Percentiles rank a stretch among this genome's conserved stretches.
These are phyloP conservation scores for Trichophyton benhamiae DNA, from an alignment of 2,329 filamentous ascomycete species.

Conservation along the genomic window DNA sequence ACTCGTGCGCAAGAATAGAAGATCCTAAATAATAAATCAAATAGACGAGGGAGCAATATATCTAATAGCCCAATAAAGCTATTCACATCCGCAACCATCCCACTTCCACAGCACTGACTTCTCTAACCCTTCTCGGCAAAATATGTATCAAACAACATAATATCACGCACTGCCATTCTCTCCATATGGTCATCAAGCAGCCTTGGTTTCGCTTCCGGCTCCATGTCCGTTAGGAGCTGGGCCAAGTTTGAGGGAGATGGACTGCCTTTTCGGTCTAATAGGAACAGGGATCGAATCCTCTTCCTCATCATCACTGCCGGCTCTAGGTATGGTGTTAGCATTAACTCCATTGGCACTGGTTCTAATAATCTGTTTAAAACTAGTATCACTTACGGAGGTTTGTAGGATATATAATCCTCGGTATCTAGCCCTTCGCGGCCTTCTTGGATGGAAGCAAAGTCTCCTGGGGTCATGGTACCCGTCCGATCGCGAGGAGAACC, in stretches of 20 bases:
- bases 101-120: neutral
- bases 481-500: constrained; percentile 81
- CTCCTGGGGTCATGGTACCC: constrained; percentile 98
- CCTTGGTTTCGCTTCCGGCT: neutral
- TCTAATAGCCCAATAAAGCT: neutral
- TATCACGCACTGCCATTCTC: neutral
- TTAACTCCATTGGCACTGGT: neutral
- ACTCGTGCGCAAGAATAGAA: neutral
- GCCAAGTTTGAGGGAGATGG: constrained; percentile 22
- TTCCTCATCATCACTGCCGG: constrained; percentile 82
- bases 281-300: constrained; percentile 62
- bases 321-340: constrained; percentile 21
- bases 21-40: neutral
- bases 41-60: neutral
- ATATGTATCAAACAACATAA: neutral
- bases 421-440: constrained; percentile 84
- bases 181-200: neutral
- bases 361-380: too few species aligned
- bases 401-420: constrained; percentile 97
- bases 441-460: constrained; percentile 93
- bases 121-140: neutral
- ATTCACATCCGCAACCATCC: neutral
- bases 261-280: constrained; percentile 39
- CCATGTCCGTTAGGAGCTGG: constrained; percentile 1
- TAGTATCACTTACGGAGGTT: constrained; percentile 67